Evolutionary conservation across 2,329 filamentous ascomycete genomes (phyloP), one percentile per base, ranked within the genome.

Genomic region (Diaporthe helianthi): DNA sequence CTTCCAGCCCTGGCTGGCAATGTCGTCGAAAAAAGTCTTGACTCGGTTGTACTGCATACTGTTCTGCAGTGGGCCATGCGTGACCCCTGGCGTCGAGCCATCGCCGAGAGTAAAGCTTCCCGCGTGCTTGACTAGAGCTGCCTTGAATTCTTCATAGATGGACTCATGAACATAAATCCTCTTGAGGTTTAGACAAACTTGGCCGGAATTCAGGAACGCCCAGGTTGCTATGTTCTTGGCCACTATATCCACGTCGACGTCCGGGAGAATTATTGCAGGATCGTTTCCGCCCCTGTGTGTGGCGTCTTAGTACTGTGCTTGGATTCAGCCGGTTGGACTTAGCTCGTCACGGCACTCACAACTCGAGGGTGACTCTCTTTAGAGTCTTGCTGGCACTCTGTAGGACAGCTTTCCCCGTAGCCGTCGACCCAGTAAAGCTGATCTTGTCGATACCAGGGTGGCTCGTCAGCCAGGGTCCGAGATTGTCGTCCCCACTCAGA

Each of bases 361-460:
- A 71, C 71, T 80, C 83, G 4, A 85, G 77, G 0, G 81, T 83
- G 2, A 83, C 75, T 12, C 80, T 77, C 74, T 86, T 86, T 38
- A 86, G 72, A 0, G 83, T 83, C 71, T 78, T 79, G 5, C 79
- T 79, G 22, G 78, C 79, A 51, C 76, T 79, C 24, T 76, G 79
- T 79, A 82, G 80, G 9, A 84, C 79, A 38, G 75, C 77, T 66
- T 82, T 82, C 1, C 64, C 64, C 5, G 46, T 49, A 5, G 6
- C 8, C 24, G 41, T 86, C 10, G 86, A 89, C 4, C 89, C 88
- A 0, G 89, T 90, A 78, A 91, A 91, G 72, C 82, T 83, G 75
- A 91, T 86, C 81, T 89, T 90, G 66, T 84, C 82, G 68, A 90
- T 83, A 29, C 82, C 85, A 0, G 87, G 86, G 73, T 91, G 88